Base-by-base conservation (phyloP, 306 rosid genomes). In the Pterocarpus macrocarpus region DNA sequence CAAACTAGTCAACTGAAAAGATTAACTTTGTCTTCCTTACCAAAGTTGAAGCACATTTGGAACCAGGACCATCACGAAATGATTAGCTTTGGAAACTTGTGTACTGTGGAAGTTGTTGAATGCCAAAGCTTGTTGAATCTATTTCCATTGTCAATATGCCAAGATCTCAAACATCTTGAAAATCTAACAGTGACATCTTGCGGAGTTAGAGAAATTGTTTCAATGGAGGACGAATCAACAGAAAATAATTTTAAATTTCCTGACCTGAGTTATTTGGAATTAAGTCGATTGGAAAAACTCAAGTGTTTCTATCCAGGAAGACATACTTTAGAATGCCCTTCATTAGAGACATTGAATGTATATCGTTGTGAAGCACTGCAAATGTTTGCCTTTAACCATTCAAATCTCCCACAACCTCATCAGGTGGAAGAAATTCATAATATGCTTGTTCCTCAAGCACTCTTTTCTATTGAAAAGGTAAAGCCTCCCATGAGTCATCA, bases 381-480 rank as follows among this genome's bases (percentile, higher is more conserved):
- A 73, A 38, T 73, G 55, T 56, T 56, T 73, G 39, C 53, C 13
- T 72, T 72, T 5, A 12, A 53, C 28, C 39, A 16, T 55, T 71
- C 17, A 35, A 15, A 52, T 22, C 33, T 30, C 11, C 64, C 8
- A 16, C 36, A 71, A 5, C 30, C 8, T 12, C 8, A 2, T 45
- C 41, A 12, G 5, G 39, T 69, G 11, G 41, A 28, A 12, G 28
- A 30, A 45, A 47, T 11, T 69, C 74, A 70, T 8, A 38, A 70
- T 70, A 34, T 15, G 13, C 44, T 3, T 38, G 8, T n/a, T 32
- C n/a, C 10, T 47, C 52, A 72, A 55, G 45, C 76, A 5, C 45
- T 73, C 2, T 73, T 73, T 56, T 56, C 14, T 5, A 56, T 73
- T 11, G 66, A 73, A 56, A 73, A 36, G 77, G 65, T 55, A 72